Base-by-base conservation (phyloP, 2,329 filamentous ascomycete species). In the Trichoderma sp. region DNA sequence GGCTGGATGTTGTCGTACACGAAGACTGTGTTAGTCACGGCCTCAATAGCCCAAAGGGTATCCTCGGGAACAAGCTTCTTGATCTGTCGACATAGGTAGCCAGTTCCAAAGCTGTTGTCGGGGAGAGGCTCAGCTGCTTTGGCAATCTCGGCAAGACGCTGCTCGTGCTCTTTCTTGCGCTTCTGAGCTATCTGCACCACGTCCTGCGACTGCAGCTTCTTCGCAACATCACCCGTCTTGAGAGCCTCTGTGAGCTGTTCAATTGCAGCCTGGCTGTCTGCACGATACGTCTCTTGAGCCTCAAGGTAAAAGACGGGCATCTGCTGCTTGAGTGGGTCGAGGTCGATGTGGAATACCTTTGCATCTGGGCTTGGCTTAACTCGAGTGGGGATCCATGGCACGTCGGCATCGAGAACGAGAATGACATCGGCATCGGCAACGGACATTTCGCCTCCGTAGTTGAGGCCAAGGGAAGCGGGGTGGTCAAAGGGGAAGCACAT, bases 321-420 rank as follows among this genome's bases (percentile, higher is more conserved):
- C 76, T 89, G 84, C 76, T 90, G 87, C 80, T 90, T 90, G 27
- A 90, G 78, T 1, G 88, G 87, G 71, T 90, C 88, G 57, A 89
- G 82, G 71, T 90, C 88, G 52, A 90, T 83, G 72, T 90, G 88
- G 78, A 86, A 89, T 66, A 90, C 80, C 70, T 81, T 82, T 22
- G 85, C 84, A 17, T 83, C 81, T 2, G 80, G 76, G 1, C 77
- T 77, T 0, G 88, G 88, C 70, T 82, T 82, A 77, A 86, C 88
- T 17, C 88, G 87, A 0, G 92, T 95, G n/a, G 90, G 89, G 66
- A 97, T 93, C 93, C 93, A 97, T 0, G 94, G 94, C 0, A 97
- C 93, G 75, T 97, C 94, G 71, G 93, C 96, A 78, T 97, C 91
- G 27, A 97, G 76, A 2, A 97, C 90, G 1, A 97, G 72, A 68